phyloP scores from a whole-genome alignment of 441 rosid genomes.

The Adansonia madagascariensis region DNA sequence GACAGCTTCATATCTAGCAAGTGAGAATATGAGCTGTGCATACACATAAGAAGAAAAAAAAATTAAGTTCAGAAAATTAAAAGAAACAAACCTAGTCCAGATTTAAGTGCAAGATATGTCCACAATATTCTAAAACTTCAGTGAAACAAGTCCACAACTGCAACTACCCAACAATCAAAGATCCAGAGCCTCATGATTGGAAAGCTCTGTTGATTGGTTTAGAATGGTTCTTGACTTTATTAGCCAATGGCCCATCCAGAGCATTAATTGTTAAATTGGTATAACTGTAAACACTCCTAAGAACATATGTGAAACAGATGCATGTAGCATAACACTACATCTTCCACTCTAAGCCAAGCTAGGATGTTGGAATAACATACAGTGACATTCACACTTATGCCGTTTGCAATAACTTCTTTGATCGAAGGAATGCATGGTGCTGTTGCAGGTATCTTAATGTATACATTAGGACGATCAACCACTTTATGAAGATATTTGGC shows the following conservation, averaged over 20 bases:
- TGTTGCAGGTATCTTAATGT: conserved; percentile 98
- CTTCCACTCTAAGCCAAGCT: background rate
- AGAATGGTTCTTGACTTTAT: background rate
- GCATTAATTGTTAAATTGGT: background rate
- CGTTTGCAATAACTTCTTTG: conserved; percentile 84
- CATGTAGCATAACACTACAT: background rate
- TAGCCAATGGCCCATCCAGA: background rate
- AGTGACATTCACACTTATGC: conserved; percentile 95
- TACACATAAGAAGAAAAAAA: conserved; percentile 23
- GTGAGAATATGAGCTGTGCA: conserved; percentile 90
- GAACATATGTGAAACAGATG: background rate
- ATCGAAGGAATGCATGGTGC: conserved; percentile 92
- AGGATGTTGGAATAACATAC: conserved; percentile 49
- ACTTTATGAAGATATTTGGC: conserved; percentile 86
- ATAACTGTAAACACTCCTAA: background rate
- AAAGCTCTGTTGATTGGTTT: background rate
- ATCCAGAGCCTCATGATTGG: background rate
- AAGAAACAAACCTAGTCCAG: background rate
- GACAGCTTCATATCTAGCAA: conserved; percentile 92
- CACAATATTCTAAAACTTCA: background rate
- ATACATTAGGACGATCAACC: conserved; percentile 81
- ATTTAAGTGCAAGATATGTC: background rate
- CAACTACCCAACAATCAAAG: too few relatives aligned
- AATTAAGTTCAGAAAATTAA: background rate
- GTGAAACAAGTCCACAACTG: background rate